Conservation (phyloP, 176 grass and related monocot genomes). For the Cocos nucifera region DNA sequence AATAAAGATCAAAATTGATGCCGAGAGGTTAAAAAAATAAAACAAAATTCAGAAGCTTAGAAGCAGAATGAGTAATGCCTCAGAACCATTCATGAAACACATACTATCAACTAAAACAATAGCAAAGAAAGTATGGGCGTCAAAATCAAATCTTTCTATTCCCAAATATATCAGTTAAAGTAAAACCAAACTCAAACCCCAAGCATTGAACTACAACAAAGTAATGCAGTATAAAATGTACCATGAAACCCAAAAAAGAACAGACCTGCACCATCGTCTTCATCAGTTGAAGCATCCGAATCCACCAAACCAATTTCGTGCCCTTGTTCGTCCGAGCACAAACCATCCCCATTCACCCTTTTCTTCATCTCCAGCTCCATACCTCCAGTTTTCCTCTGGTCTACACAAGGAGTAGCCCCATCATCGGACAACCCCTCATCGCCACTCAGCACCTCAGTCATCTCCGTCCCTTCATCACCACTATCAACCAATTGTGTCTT, state of each 20-base stretch:
- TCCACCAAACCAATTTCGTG: neutral
- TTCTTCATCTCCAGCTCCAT: too few species aligned
- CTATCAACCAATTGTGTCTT: slow-evolving; percentile 36
- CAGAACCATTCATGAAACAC: too few species aligned
- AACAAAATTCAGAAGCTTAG: too few species aligned
- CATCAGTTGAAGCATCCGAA: slow-evolving; percentile 16
- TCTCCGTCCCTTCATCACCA: slow-evolving; percentile 22
- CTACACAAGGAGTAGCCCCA: neutral
- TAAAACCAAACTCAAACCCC: neutral
- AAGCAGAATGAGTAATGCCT: too few species aligned
- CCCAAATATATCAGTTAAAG: neutral
- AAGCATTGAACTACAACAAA: neutral
- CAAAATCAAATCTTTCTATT: too few species aligned
- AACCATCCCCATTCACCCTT: neutral
- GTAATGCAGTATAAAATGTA: neutral
- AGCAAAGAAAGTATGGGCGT: too few species aligned
- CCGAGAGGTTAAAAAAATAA: too few species aligned
- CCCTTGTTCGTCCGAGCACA: too few species aligned
- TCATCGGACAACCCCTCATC: neutral
- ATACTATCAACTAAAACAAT: too few species aligned
- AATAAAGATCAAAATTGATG: too few species aligned
- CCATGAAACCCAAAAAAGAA: slow-evolving; percentile 4
- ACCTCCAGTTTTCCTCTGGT: neutral
- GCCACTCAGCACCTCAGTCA: slow-evolving; percentile 14
- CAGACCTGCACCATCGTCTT: slow-evolving; percentile 1